These are phyloP conservation scores for Globisporangium takayamanum DNA, from an alignment of 352 stramenopile species.

Conservation along the genomic window DNA sequence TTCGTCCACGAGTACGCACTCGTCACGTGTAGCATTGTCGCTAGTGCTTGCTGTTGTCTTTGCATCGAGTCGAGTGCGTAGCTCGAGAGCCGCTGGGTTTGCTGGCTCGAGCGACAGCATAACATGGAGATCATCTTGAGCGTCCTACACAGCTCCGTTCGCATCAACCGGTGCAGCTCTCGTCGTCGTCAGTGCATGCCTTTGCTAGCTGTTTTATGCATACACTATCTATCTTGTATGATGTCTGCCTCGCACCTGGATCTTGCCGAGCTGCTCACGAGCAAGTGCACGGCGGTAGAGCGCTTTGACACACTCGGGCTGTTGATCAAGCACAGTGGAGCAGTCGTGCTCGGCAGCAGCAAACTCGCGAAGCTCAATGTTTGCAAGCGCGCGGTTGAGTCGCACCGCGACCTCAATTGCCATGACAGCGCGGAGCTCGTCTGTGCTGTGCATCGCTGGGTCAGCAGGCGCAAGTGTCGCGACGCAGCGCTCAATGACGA, in stretches of 20 bases:
- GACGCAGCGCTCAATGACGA: constrained; percentile 19
- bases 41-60: neutral
- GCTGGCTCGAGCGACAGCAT: constrained; percentile 31
- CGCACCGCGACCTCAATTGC: constrained; percentile 42
- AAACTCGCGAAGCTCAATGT: constrained; percentile 26
- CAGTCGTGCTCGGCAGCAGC: constrained; percentile 62
- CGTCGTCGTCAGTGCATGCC: too few relatives aligned
- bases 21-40: too few relatives aligned
- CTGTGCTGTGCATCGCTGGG: neutral
- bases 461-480: neutral
- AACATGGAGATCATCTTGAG: constrained; percentile 19
- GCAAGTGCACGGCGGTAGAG: constrained; percentile 83
- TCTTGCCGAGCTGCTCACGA: constrained; percentile 58
- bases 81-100: constrained; percentile 25
- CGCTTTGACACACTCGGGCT: constrained; percentile 84
- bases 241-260: constrained; percentile 22
- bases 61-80: constrained; percentile 2
- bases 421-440: constrained; percentile 3
- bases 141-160: constrained; percentile 17
- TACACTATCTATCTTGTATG: too few relatives aligned
- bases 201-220: too few relatives aligned
- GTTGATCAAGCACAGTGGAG: constrained; percentile 44
- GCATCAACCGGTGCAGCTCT: neutral
- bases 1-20: neutral
- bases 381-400: constrained; percentile 59